A percentile compares a stretch with the other conserved stretches of the same genome.
phyloP scores from a whole-genome alignment of 371 early-diverging fungal species.

The Mortierella sp. region DNA sequence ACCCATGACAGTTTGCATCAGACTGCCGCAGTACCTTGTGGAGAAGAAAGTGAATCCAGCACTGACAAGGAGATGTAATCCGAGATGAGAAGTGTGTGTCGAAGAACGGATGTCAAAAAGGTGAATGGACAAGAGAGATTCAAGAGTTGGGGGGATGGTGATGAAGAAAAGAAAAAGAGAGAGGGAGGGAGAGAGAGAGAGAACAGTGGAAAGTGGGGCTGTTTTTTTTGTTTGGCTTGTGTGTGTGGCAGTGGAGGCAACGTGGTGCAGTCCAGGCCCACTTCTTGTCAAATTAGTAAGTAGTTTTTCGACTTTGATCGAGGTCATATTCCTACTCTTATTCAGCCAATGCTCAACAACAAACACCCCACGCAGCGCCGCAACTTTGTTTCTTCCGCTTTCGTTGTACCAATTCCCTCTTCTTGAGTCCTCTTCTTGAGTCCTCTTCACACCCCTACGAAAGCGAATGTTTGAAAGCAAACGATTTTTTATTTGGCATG shows the following conservation, averaged over 20 bases:
- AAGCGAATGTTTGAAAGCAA: neutral
- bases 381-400: too few species aligned
- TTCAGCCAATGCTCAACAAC: too few species aligned
- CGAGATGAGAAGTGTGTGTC: neutral
- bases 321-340: neutral
- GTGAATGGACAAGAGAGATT: too few species aligned
- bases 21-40: neutral
- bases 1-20: neutral
- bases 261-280: neutral
- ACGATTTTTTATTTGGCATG: constrained; percentile 3
- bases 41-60: neutral
- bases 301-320: too few species aligned
- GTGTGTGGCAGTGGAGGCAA: neutral
- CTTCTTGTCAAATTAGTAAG: neutral
- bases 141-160: neutral
- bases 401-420: neutral
- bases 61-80: neutral
- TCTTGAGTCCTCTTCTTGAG: too few species aligned
- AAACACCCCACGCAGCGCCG: too few species aligned
- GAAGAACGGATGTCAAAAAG: too few species aligned
- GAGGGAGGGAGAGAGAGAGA: constrained; percentile 8
- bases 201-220: neutral
- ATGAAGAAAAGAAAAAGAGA: neutral
- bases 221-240: neutral
- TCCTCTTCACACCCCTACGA: neutral